Evolutionary conservation across 2,329 filamentous ascomycete genomes (phyloP).

Genomic region (Penicillium crustosum): DNA sequence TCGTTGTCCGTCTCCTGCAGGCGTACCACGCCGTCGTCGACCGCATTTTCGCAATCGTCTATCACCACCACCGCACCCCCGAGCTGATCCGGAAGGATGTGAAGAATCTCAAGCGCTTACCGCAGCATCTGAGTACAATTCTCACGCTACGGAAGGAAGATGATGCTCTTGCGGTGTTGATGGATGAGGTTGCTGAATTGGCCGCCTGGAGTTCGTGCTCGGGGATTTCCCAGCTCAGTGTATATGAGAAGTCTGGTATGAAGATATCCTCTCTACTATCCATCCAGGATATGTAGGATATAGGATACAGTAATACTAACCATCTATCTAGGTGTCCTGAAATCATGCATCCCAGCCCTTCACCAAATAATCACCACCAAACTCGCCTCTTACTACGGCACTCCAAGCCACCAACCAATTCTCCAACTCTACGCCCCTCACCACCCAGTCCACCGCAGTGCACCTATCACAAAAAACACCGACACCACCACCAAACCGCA

Average conservation of each 20-base stretch:
- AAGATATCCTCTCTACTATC: not conserved
- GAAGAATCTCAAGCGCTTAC: constrained; percentile 68
- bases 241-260: constrained; percentile 88
- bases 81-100: constrained; percentile 90
- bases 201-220: constrained; percentile 90
- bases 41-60: constrained; percentile 75
- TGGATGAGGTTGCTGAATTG: constrained; percentile 89
- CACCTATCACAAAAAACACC: constrained; percentile 24
- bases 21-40: constrained; percentile 76
- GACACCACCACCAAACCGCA: not conserved
- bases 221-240: constrained; percentile 79
- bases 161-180: constrained; percentile 77
- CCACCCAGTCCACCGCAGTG: constrained; percentile 50
- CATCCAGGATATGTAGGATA: not conserved
- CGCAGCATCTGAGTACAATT: constrained; percentile 84
- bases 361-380: constrained; percentile 78
- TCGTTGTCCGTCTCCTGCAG: constrained; percentile 81
- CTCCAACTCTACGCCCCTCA: constrained; percentile 74
- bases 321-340: constrained; percentile 68
- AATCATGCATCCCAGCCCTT: constrained; percentile 81
- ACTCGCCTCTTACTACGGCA: constrained; percentile 83
- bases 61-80: constrained; percentile 94
- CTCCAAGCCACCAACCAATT: constrained; percentile 61
- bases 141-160: constrained; percentile 68
- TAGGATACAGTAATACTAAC: constrained; percentile 4